A percentile compares a stretch with the other conserved stretches of the same genome.
phyloP scores from a whole-genome alignment of 371 early-diverging fungal genomes.

The Entomophthora muscae region DNA sequence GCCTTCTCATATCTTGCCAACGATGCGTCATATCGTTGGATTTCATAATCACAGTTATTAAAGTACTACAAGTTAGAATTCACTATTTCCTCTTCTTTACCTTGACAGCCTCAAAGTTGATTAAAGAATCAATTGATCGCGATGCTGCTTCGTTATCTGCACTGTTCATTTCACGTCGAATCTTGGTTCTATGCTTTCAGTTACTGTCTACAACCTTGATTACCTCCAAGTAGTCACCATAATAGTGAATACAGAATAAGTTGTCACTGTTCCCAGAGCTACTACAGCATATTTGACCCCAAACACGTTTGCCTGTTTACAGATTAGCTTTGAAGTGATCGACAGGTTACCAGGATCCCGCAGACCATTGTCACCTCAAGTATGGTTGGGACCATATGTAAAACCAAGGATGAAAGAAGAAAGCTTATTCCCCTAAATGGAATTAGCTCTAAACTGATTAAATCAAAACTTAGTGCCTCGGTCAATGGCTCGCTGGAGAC shows the following conservation, averaged over 20 bases:
- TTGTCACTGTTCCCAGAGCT: constrained; percentile 63
- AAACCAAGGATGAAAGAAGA: constrained; percentile 76
- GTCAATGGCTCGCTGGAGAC: constrained; percentile 86
- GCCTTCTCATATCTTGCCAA: constrained; percentile 76
- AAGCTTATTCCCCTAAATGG: constrained; percentile 71
- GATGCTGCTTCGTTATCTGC: constrained; percentile 90
- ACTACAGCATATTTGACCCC: constrained; percentile 71
- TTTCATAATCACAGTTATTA: constrained; percentile 76
- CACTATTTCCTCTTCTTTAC: constrained; percentile 12
- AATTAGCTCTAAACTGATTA: not conserved
- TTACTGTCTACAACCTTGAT: constrained; percentile 8
- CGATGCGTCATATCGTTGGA: constrained; percentile 62
- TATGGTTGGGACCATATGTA: constrained; percentile 82
- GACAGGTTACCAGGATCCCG: constrained; percentile 48
- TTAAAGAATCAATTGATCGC: constrained; percentile 76
- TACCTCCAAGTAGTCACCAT: constrained; percentile 66
- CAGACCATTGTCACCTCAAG: constrained; percentile 91
- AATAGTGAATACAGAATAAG: constrained; percentile 79
- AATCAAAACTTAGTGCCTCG: constrained; percentile 77
- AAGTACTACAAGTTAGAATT: constrained; percentile 47
- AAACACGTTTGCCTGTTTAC: constrained; percentile 52
- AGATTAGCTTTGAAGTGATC: not conserved
- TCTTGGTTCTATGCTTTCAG: constrained; percentile 35
- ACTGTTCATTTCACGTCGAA: constrained; percentile 74
- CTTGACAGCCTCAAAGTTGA: constrained; percentile 92